A percentile compares a stretch with the other conserved stretches of the same genome.
Evolutionary conservation across 768 basidiomycete species (phyloP).

Genomic region (Leccinum boreale): DNA sequence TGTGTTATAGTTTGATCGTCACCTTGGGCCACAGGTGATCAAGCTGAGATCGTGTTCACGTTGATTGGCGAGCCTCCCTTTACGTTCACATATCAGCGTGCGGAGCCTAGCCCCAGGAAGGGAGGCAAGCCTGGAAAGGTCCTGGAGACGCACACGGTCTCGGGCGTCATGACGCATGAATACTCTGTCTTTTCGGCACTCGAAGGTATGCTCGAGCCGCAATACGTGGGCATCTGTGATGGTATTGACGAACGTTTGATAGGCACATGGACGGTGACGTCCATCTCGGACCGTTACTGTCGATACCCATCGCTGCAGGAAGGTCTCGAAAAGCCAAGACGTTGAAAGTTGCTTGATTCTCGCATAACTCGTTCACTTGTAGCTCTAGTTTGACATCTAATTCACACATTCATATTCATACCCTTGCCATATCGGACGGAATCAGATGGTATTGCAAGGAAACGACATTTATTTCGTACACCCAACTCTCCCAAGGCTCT

Average conservation of each 20-base stretch:
- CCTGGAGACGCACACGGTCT: constrained; percentile 90
- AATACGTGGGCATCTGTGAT: background rate
- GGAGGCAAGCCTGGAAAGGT: constrained; percentile 71
- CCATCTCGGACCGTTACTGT: constrained; percentile 87
- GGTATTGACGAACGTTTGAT: constrained; percentile 7
- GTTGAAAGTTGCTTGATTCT: constrained; percentile 7
- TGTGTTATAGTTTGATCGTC: background rate
- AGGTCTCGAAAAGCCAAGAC: constrained; percentile 36
- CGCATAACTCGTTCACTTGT: constrained; percentile 26
- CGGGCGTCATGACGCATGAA: constrained; percentile 65
- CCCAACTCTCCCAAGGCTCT: constrained; percentile 8
- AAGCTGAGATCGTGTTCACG: constrained; percentile 91
- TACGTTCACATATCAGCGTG: constrained; percentile 90
- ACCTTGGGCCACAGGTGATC: constrained; percentile 55
- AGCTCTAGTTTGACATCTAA: constrained; percentile 18
- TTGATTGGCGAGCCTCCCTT: constrained; percentile 92
- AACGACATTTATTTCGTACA: background rate
- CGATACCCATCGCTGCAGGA: constrained; percentile 77
- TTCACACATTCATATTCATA: background rate
- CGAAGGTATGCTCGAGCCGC: constrained; percentile 60
- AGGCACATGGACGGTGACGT: constrained; percentile 93
- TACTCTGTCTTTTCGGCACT: constrained; percentile 92
- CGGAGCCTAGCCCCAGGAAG: constrained; percentile 66
- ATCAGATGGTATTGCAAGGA: constrained; percentile 3
- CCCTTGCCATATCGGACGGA: background rate